phyloP scores from a whole-genome alignment of 441 rosid genomes.

The Pelargonium fulgidum region DNA sequence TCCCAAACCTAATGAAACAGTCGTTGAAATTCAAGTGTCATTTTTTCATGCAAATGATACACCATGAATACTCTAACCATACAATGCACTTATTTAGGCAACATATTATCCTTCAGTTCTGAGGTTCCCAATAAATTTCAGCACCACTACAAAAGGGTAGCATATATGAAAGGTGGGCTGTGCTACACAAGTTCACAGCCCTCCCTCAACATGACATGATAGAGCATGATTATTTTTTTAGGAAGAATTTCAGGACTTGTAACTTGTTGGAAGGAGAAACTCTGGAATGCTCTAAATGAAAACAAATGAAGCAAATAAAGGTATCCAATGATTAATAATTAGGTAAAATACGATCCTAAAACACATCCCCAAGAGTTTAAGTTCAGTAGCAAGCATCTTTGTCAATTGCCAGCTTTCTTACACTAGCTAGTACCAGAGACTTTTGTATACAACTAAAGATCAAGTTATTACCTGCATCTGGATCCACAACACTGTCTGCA shows the following conservation, averaged over 20 bases:
- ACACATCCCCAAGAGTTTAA: not conserved
- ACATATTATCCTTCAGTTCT: not conserved
- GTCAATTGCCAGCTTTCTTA: slow-evolving; percentile 4
- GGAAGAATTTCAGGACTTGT: not conserved
- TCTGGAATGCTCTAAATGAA: slow-evolving; percentile 5
- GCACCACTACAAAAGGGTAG: not conserved
- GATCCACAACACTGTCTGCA: slow-evolving; percentile 57
- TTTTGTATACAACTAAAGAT: not conserved
- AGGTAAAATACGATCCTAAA: not conserved
- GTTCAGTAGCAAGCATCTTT: not conserved
- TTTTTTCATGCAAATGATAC: not conserved
- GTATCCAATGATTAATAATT: not conserved
- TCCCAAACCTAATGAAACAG: slow-evolving; percentile 49
- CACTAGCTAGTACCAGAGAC: slow-evolving; percentile 2
- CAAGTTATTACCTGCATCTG: slow-evolving; percentile 63
- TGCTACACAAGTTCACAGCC: not conserved
- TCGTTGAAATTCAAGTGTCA: slow-evolving; percentile 13
- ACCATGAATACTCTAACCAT: not conserved
- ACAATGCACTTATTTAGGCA: not conserved
- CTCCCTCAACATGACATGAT: slow-evolving; percentile 3
- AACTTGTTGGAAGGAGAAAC: not conserved
- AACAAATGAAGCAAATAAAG: not conserved
- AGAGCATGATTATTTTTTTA: not conserved
- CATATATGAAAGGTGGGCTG: not conserved
- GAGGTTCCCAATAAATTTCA: not conserved